Percentiles rank a stretch among this genome's conserved stretches.
Evolutionary conservation across 768 basidiomycete species (phyloP).

Genomic region (Russula foetens): DNA sequence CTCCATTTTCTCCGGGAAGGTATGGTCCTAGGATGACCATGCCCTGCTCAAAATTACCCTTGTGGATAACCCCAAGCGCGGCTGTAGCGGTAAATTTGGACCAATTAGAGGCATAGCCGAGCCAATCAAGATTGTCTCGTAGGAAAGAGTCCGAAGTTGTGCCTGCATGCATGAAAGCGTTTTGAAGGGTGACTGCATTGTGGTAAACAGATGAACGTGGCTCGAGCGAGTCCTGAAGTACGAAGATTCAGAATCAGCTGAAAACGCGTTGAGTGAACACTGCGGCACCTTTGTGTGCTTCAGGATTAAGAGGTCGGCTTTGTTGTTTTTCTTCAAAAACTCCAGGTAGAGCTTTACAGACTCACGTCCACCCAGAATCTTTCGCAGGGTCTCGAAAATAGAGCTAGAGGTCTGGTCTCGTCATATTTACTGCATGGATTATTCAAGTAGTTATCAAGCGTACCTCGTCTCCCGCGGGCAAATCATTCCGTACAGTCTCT

Average conservation of each 20-base stretch:
- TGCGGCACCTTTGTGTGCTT: constrained; percentile 77
- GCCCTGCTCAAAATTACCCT: constrained; percentile 91
- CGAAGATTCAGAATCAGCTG: constrained; percentile 41
- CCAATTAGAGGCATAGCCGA: constrained; percentile 93
- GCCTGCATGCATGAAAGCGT: constrained; percentile 98
- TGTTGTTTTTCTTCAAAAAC: constrained; percentile 92
- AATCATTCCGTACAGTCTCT: constrained; percentile 57
- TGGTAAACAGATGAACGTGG: constrained; percentile 96
- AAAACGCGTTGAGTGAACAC: constrained; percentile 52
- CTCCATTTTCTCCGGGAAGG: constrained; percentile 65
- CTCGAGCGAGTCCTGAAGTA: constrained; percentile 75
- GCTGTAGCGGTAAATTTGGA: constrained; percentile 98
- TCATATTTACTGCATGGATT: not conserved
- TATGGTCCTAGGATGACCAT: constrained; percentile 91
- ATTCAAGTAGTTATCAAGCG: constrained; percentile 20
- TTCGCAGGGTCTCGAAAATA: constrained; percentile 66
- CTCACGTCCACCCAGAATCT: constrained; percentile 84
- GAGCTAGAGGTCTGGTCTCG: constrained; percentile 44
- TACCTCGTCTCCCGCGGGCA: constrained; percentile 64
- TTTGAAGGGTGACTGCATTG: constrained; percentile 91
- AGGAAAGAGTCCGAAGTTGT: constrained; percentile 93
- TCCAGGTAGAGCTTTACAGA: constrained; percentile 91
- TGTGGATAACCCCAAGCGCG: constrained; percentile 94
- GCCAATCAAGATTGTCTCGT: constrained; percentile 95
- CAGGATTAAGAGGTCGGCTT: constrained; percentile 83